A percentile compares a stretch with the other conserved stretches of the same genome.
Conservation (phyloP, 345 rosid species). For the Eucalyptus rudis region DNA sequence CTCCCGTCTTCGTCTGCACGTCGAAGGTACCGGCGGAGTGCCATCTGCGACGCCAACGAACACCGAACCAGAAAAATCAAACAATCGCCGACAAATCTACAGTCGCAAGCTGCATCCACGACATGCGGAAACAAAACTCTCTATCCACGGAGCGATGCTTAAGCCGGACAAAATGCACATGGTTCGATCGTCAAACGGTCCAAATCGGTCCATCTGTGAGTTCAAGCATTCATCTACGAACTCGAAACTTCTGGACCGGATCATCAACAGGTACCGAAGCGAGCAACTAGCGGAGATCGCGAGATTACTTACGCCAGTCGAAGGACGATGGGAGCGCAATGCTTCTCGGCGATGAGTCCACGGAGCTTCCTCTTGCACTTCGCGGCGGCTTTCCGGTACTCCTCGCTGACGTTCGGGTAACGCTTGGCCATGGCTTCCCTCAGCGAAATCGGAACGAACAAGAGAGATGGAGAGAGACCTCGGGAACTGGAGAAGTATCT, state of each 20-base stretch:
- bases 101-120: not conserved
- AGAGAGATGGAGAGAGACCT: not conserved
- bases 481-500: not conserved
- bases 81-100: not conserved
- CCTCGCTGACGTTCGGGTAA: constrained; percentile 65
- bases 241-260: not conserved
- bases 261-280: not conserved
- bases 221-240: not conserved
- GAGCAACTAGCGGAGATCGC: not conserved
- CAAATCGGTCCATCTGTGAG: not conserved
- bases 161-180: not conserved
- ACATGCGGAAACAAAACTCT: not conserved
- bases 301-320: constrained; percentile 53
- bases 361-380: constrained; percentile 73
- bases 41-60: constrained; percentile 36
- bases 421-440: constrained; percentile 24
- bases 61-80: not conserved
- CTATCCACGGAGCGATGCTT: not conserved
- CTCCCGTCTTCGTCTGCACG: constrained; percentile 58
- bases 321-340: constrained; percentile 81
- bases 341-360: constrained; percentile 70
- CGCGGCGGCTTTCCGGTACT: constrained; percentile 48
- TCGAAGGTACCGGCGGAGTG: constrained; percentile 93
- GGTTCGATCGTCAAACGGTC: not conserved
- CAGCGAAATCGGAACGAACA: not conserved